A percentile compares a stretch with the other conserved stretches of the same genome.
These are phyloP conservation scores for Beauveria scarabaeidicola DNA, from an alignment of 2,329 filamentous ascomycete genomes.

Conservation along the genomic window DNA sequence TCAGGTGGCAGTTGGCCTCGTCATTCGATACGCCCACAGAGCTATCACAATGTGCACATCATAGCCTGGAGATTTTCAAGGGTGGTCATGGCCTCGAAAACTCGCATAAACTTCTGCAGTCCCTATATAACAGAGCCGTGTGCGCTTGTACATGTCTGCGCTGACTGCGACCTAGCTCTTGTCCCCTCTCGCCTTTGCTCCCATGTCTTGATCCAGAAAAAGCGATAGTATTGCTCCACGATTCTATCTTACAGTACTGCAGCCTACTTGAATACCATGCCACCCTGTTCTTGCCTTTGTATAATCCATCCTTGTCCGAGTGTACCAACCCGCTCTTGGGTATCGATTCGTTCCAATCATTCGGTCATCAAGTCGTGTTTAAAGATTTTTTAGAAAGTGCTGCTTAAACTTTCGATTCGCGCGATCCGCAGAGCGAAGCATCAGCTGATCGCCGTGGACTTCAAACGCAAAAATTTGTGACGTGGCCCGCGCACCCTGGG, in stretches of 20 bases:
- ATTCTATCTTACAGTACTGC: neutral
- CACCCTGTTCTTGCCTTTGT: neutral
- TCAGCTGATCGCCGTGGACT: conserved; percentile 78
- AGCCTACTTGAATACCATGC: neutral
- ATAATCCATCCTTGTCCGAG: neutral
- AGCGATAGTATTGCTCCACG: neutral
- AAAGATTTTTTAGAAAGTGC: conserved; percentile 69
- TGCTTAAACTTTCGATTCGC: conserved; percentile 88
- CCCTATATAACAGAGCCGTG: neutral
- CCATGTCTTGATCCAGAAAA: neutral
- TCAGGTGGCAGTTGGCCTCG: no score
- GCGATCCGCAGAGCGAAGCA: conserved; percentile 71
- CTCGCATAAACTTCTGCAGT: no score
- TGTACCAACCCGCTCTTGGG: neutral
- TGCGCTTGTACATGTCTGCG: no score
- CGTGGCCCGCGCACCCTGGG: conserved; percentile 16
- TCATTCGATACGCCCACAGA: no score
- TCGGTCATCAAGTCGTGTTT: conserved; percentile 13
- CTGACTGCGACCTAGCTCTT: no score
- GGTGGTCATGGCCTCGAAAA: no score
- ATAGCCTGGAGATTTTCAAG: no score
- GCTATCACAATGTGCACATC: no score
- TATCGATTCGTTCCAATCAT: neutral
- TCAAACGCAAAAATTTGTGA: conserved; percentile 60
- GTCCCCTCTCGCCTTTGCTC: neutral